These are phyloP conservation scores for Lagenaria siceraria DNA, from an alignment of 306 rosid species.

Conservation along the genomic window DNA sequence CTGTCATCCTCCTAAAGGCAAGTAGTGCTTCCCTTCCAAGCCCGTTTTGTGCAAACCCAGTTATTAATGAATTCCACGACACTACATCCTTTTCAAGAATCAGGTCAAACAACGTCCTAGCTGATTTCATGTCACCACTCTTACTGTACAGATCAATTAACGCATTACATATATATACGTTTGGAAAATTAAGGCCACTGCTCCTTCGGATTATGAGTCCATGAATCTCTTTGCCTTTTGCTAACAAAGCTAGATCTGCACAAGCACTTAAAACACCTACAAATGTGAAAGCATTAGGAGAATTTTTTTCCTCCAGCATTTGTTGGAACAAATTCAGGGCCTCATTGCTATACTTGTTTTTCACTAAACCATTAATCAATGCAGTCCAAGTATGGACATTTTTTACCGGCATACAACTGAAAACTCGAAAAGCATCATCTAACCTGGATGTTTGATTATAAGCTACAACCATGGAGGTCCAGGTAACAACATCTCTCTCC, in stretches of 20 bases:
- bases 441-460: constrained; percentile 21
- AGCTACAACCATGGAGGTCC: constrained; percentile 42
- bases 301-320: constrained; percentile 29
- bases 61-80: constrained; percentile 44
- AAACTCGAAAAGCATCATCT: constrained; percentile 32
- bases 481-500: constrained; percentile 42
- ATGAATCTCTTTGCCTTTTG: constrained; percentile 47
- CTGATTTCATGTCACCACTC: constrained; percentile 45
- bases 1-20: constrained; percentile 38
- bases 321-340: constrained; percentile 29
- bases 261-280: constrained; percentile 42
- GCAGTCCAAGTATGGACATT: constrained; percentile 49
- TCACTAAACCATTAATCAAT: constrained; percentile 30
- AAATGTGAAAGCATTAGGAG: constrained; percentile 33
- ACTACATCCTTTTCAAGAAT: constrained; percentile 26
- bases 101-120: constrained; percentile 31
- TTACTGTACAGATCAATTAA: constrained; percentile 48
- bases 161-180: constrained; percentile 34
- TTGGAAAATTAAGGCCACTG: constrained; percentile 18
- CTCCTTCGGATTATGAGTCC: constrained; percentile 27
- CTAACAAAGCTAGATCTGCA: constrained; percentile 30
- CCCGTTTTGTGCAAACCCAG: constrained; percentile 48
- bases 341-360: constrained; percentile 19
- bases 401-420: constrained; percentile 32
- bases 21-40: constrained; percentile 27